phyloP scores from a whole-genome alignment of 129 eudicot species.

The Smallanthus sonchifolius region DNA sequence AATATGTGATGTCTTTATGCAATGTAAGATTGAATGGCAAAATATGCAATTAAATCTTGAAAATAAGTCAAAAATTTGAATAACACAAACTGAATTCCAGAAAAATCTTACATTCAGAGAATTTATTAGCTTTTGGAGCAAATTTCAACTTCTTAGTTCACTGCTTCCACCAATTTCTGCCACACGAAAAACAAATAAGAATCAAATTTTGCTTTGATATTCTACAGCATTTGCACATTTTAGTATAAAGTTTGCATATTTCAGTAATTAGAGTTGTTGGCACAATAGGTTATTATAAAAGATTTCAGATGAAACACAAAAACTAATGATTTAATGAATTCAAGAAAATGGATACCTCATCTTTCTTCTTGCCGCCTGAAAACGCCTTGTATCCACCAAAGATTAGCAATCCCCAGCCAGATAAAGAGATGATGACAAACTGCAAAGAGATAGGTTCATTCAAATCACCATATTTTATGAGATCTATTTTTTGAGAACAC shows the following conservation, averaged over 20 bases:
- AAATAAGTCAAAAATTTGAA: conserved; percentile 5
- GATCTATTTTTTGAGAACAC: background rate
- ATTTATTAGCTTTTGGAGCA: conserved; percentile 26
- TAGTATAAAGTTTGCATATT: background rate
- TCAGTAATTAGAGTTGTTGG: background rate
- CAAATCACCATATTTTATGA: background rate
- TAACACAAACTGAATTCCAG: conserved; percentile 8
- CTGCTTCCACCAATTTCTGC: conserved; percentile 50
- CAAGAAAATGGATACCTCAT: conserved; percentile 38
- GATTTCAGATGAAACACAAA: background rate
- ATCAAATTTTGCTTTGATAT: background rate
- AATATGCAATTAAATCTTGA: conserved; percentile 4
- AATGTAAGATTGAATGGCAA: conserved; percentile 1
- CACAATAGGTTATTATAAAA: background rate
- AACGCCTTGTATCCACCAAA: conserved; percentile 64
- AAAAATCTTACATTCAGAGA: conserved; percentile 3
- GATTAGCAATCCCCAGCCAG: conserved; percentile 77
- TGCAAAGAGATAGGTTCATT: background rate
- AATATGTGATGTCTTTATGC: conserved; percentile 3
- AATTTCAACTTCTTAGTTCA: conserved; percentile 25
- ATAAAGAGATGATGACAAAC: conserved; percentile 60
- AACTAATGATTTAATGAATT: background rate
- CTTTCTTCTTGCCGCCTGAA: conserved; percentile 59
- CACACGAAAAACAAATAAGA: conserved; percentile 4
- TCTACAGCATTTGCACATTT: background rate